Percentiles rank a stretch among this genome's conserved stretches.
Evolutionary conservation across 108 stramenopile species (phyloP).

Genomic region (Schizochytrium sp.): DNA sequence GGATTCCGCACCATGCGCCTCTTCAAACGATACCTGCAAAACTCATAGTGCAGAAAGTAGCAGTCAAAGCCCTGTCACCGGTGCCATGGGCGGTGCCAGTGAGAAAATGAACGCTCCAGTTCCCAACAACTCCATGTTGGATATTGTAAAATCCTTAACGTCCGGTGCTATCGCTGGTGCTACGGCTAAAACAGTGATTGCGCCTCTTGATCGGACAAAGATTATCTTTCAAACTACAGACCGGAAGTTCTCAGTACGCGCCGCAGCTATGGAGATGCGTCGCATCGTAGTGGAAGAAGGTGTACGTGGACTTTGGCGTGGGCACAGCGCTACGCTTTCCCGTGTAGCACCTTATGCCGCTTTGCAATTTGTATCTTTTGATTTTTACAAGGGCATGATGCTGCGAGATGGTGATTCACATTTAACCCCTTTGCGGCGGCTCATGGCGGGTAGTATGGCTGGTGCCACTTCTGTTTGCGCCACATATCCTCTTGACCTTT

Average conservation of each 20-base stretch:
- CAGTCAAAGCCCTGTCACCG: too few relatives aligned
- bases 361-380: slow-evolving; percentile 97
- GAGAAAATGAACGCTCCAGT: not conserved
- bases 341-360: slow-evolving; percentile 96
- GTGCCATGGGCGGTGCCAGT: too few relatives aligned
- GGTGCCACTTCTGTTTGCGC: slow-evolving; percentile 85
- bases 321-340: slow-evolving; percentile 93
- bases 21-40: too few relatives aligned
- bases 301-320: slow-evolving; percentile 88
- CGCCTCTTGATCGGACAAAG: slow-evolving; percentile 73
- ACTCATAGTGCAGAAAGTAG: too few relatives aligned
- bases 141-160: slow-evolving; percentile 1
- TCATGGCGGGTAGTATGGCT: slow-evolving; percentile 86
- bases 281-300: slow-evolving; percentile 81
- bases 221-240: slow-evolving; percentile 74
- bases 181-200: slow-evolving; percentile 73
- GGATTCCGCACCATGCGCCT: too few relatives aligned
- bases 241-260: slow-evolving; percentile 64
- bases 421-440: slow-evolving; percentile 85
- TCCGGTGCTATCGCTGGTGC: slow-evolving; percentile 73
- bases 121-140: not conserved
- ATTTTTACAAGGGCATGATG: slow-evolving; percentile 81
- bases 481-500: slow-evolving; percentile 95
- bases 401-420: slow-evolving; percentile 72
- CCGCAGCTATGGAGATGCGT: slow-evolving; percentile 43